These are phyloP conservation scores for Aspergillus sp. DNA, from an alignment of 2,329 filamentous ascomycete genomes.

Conservation along the genomic window DNA sequence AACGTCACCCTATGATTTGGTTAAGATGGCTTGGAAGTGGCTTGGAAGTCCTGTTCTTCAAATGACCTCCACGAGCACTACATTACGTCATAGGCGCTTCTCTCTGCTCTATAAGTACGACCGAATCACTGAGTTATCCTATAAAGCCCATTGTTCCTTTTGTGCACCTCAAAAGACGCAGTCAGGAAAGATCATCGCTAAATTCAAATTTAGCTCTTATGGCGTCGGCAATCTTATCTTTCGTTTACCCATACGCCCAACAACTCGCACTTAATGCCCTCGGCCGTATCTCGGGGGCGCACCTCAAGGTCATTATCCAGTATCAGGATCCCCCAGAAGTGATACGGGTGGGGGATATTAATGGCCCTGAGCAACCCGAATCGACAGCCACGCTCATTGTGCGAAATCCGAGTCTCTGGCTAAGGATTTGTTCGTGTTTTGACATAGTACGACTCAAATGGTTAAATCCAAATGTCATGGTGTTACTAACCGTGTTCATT, in stretches of 20 bases:
- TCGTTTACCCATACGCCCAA: not conserved
- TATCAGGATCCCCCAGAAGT: not conserved
- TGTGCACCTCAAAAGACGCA: too few species aligned
- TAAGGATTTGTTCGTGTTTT: not conserved
- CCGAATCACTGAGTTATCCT: too few species aligned
- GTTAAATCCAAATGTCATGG: not conserved
- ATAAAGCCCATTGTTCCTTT: too few species aligned
- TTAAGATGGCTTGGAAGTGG: too few species aligned
- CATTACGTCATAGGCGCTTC: too few species aligned
- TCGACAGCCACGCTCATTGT: not conserved
- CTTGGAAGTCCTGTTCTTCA: too few species aligned
- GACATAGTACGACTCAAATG: constrained; percentile 1
- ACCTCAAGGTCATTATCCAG: not conserved
- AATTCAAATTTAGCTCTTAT: too few species aligned
- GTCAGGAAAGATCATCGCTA: too few species aligned
- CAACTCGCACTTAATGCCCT: not conserved
- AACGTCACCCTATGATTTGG: too few species aligned
- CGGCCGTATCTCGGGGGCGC: not conserved
- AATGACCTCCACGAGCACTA: too few species aligned
- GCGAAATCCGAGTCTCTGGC: not conserved
- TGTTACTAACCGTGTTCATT: not conserved
- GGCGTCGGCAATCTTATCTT: not conserved
- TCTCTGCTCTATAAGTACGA: too few species aligned
- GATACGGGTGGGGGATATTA: constrained; percentile 1
- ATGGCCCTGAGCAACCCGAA: not conserved